phyloP scores from a whole-genome alignment of 2,329 filamentous ascomycete genomes.

The Trichoderma sp. region DNA sequence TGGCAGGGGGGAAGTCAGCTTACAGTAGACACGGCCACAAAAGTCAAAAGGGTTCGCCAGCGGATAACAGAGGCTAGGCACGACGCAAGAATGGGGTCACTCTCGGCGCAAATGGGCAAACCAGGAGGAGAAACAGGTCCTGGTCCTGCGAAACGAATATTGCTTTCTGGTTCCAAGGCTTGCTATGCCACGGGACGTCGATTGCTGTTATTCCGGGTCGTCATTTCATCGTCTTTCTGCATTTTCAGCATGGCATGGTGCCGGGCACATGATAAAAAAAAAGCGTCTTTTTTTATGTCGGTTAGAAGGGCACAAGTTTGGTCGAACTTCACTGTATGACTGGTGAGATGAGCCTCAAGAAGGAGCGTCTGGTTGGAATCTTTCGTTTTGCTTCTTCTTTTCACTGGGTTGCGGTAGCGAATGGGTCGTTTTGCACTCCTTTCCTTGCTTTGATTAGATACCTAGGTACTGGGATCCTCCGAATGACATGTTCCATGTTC shows the following conservation, averaged over 20 bases:
- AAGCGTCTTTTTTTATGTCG: constrained; percentile 21
- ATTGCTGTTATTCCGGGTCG: constrained; percentile 24
- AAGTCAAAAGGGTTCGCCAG: constrained; percentile 26
- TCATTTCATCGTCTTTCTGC: constrained; percentile 8
- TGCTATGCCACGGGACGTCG: constrained; percentile 24
- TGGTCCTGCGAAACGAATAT: constrained; percentile 13
- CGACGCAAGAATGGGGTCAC: constrained; percentile 23
- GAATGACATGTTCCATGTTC: constrained; percentile 18
- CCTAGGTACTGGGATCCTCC: constrained; percentile 18
- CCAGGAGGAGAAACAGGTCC: constrained; percentile 10
- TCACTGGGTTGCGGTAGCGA: constrained; percentile 22
- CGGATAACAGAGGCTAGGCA: constrained; percentile 26
- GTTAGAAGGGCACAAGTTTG: constrained; percentile 17
- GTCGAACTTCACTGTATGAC: constrained; percentile 29
- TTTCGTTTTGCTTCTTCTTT: constrained; percentile 8
- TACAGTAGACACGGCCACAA: constrained; percentile 28
- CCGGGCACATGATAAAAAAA: constrained; percentile 25
- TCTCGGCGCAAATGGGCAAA: constrained; percentile 22
- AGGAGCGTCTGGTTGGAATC: constrained; percentile 18
- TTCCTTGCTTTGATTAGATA: constrained; percentile 26
- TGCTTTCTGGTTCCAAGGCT: constrained; percentile 8
- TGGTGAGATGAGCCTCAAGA: constrained; percentile 27
- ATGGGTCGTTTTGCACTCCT: constrained; percentile 27
- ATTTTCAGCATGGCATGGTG: constrained; percentile 23
- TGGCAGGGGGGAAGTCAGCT: constrained; percentile 29